Conservation (phyloP, 177 flowering plant species). For the Vitis hybrid region DNA sequence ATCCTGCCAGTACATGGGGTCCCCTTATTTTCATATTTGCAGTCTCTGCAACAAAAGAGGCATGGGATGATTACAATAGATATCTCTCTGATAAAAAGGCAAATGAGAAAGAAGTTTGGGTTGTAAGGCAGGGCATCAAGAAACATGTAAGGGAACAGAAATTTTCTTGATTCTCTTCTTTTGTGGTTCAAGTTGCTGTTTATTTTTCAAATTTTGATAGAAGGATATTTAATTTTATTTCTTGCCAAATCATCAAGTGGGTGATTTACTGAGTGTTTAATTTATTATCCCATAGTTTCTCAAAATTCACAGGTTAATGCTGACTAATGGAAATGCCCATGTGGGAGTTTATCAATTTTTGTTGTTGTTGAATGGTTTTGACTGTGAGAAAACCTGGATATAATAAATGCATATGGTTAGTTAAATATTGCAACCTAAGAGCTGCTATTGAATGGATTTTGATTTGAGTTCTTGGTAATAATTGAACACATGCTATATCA, state of each 20-base stretch:
- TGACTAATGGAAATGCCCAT: background rate
- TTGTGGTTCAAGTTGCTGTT: background rate
- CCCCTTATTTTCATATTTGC: constrained; percentile 97
- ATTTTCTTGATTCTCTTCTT: background rate
- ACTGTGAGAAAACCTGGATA: too few relatives aligned
- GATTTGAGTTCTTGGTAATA: too few relatives aligned
- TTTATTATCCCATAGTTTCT: background rate
- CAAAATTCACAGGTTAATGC: background rate
- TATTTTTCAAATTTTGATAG: background rate
- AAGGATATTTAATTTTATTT: background rate
- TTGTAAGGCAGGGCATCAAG: constrained; percentile 67
- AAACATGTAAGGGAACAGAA: constrained; percentile 54
- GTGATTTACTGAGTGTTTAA: background rate
- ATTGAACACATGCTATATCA: too few relatives aligned
- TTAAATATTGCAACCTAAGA: too few relatives aligned
- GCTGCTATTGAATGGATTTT: too few relatives aligned
- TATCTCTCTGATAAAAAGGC: constrained; percentile 95
- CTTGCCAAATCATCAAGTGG: background rate
- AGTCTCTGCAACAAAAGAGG: constrained; percentile 98
- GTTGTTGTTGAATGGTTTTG: too few relatives aligned
- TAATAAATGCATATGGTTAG: too few relatives aligned
- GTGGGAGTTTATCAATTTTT: too few relatives aligned
- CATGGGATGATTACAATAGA: constrained; percentile 98
- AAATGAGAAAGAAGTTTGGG: constrained; percentile 98
- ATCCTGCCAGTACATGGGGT: constrained; percentile 99